Evolutionary conservation across 768 basidiomycete species (phyloP).

Genomic region (Myochromella boudieri): DNA sequence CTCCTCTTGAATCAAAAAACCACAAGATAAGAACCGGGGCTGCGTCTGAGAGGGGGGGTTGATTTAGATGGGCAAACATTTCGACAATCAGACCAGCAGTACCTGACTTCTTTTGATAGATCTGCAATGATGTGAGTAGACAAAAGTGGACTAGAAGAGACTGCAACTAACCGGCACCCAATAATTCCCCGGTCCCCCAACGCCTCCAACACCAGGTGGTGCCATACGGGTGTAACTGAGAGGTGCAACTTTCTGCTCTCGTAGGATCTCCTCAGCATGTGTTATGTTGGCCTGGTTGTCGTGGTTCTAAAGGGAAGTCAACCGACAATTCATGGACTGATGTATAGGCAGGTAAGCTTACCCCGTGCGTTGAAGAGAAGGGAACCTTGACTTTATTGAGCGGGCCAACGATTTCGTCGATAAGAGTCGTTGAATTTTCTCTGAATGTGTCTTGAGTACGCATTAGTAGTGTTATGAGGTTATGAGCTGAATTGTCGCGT

Average conservation of each 20-base stretch:
- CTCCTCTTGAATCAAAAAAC: conserved; percentile 82
- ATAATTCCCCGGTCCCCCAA: conserved; percentile 66
- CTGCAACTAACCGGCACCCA: conserved; percentile 65
- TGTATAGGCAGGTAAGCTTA: conserved; percentile 29
- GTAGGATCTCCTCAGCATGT: conserved; percentile 63
- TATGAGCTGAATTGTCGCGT: conserved; percentile 16
- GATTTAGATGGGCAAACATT: neutral
- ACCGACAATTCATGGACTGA: neutral
- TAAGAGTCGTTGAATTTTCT: conserved; percentile 64
- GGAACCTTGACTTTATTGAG: conserved; percentile 57
- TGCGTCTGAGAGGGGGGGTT: conserved; percentile 32
- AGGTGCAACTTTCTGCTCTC: conserved; percentile 56
- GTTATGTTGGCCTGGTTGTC: conserved; percentile 75
- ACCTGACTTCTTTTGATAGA: conserved; percentile 38
- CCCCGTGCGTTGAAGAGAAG: conserved; percentile 70
- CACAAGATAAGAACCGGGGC: conserved; percentile 60
- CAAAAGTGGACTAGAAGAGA: too few relatives aligned
- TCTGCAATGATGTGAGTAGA: conserved; percentile 21
- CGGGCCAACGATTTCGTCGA: conserved; percentile 64
- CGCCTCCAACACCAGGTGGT: conserved; percentile 62
- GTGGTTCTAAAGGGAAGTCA: conserved; percentile 72
- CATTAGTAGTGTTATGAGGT: neutral
- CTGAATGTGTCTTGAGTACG: conserved; percentile 52
- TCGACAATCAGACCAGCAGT: neutral
- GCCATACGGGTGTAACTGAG: conserved; percentile 64